Percentiles rank a stretch among this genome's conserved stretches.
phyloP scores from a whole-genome alignment of 2,329 filamentous ascomycete genomes.

The Fusarium goolgardi region DNA sequence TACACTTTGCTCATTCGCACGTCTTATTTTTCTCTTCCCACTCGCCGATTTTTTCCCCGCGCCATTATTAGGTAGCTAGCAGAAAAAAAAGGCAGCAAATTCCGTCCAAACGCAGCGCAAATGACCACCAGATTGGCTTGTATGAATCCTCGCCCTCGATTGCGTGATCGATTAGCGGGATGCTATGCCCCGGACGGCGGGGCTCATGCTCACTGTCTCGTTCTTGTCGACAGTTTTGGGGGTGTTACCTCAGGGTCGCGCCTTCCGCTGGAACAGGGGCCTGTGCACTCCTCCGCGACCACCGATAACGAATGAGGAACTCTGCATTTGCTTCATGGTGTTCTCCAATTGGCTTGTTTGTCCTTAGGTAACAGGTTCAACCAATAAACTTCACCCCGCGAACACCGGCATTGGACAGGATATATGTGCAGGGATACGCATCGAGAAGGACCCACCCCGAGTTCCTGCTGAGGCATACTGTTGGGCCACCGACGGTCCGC shows the following conservation, averaged over 20 bases:
- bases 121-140: conserved; percentile 41
- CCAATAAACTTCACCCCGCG: conserved; percentile 36
- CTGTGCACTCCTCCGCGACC: conserved; percentile 41
- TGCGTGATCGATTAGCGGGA: conserved; percentile 50
- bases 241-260: conserved; percentile 40
- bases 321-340: conserved; percentile 41
- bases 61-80: conserved; percentile 30
- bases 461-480: conserved; percentile 45
- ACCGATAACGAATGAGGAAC: conserved; percentile 45
- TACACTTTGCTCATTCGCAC: conserved; percentile 40
- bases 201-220: conserved; percentile 40
- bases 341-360: conserved; percentile 21
- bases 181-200: conserved; percentile 48
- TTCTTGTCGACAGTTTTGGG: conserved; percentile 32
- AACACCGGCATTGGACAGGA: conserved; percentile 32
- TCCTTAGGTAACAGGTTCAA: background rate
- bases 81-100: conserved; percentile 35
- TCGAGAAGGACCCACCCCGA: conserved; percentile 44
- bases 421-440: conserved; percentile 30
- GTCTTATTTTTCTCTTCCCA: conserved; percentile 38
- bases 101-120: conserved; percentile 36
- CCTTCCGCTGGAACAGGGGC: conserved; percentile 29
- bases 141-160: conserved; percentile 48
- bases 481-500: conserved; percentile 49
- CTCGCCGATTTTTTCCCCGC: conserved; percentile 48